These are phyloP conservation scores for Beauveria sp. DNA, from an alignment of 2,329 filamentous ascomycete species.

Conservation along the genomic window DNA sequence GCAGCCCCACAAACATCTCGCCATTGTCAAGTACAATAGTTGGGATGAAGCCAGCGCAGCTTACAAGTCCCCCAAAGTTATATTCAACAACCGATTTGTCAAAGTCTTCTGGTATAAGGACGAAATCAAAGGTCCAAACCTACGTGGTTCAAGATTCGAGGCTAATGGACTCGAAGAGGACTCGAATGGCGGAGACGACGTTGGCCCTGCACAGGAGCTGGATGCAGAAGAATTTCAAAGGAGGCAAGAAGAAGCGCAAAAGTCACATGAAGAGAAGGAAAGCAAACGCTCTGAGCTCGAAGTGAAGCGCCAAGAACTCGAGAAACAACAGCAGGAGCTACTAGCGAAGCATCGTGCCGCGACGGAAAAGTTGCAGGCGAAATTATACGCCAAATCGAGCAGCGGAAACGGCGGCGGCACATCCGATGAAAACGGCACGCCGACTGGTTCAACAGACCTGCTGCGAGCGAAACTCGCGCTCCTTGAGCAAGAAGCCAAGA, in stretches of 20 bases:
- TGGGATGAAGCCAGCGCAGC: conserved; percentile 62
- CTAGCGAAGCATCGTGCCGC: conserved; percentile 58
- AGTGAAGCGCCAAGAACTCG: conserved; percentile 54
- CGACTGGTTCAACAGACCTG: conserved; percentile 44
- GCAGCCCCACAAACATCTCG: conserved; percentile 58
- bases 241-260: conserved; percentile 66
- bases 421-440: conserved; percentile 18
- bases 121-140: conserved; percentile 30
- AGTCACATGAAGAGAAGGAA: conserved; percentile 56
- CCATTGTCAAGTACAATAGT: conserved; percentile 60
- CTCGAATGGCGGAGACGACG: conserved; percentile 6
- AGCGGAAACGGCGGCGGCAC: conserved; percentile 22
- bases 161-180: conserved; percentile 12
- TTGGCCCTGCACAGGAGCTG: conserved; percentile 39
- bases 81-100: conserved; percentile 81
- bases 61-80: conserved; percentile 68
- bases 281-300: conserved; percentile 57
- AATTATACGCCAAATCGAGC: conserved; percentile 21
- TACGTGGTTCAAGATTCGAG: conserved; percentile 21
- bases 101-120: conserved; percentile 73
- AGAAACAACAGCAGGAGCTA: conserved; percentile 55
- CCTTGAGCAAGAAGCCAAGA: conserved; percentile 65
- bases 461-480: conserved; percentile 65
- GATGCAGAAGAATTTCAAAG: conserved; percentile 63
- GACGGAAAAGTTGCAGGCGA: conserved; percentile 56